Percentiles rank a stretch among this genome's conserved stretches.
Evolutionary conservation across 306 rosid species (phyloP).

Genomic region (Hippophae tibetana): DNA sequence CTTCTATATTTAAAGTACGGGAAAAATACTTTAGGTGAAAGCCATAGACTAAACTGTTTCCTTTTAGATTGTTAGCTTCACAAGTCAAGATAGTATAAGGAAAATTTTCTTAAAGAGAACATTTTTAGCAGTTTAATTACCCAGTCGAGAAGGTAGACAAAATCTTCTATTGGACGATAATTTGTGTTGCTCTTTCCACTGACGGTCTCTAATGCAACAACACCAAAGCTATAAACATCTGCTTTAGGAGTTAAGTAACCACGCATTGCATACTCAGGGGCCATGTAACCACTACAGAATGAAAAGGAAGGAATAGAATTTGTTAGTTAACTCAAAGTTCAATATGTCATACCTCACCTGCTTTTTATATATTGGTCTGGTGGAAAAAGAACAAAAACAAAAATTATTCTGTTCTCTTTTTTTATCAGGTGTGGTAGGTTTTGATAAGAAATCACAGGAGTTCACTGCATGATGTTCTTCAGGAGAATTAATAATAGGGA

Average conservation of each 20-base stretch:
- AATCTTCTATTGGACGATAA: constrained; percentile 75
- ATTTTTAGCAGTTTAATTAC: constrained; percentile 30
- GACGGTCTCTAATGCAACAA: constrained; percentile 71
- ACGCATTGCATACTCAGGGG: constrained; percentile 96
- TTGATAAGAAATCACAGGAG: background rate
- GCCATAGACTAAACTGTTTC: no score
- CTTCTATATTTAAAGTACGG: no score
- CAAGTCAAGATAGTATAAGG: no score
- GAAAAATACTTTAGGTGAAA: no score
- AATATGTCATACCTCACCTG: no score
- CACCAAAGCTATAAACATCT: constrained; percentile 89
- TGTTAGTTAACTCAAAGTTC: no score
- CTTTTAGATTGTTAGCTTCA: background rate
- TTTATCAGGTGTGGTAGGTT: background rate
- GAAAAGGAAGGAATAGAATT: background rate
- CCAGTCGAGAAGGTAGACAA: constrained; percentile 91
- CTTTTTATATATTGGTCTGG: no score
- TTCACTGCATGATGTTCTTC: background rate
- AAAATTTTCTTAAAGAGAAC: no score
- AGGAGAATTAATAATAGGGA: background rate
- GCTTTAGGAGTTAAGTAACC: constrained; percentile 81
- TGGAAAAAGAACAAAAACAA: no score
- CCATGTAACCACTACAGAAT: constrained; percentile 83
- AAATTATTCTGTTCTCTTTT: no score
- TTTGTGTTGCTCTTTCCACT: constrained; percentile 95